Evolutionary conservation across 225 moss, liverwort and hornwort species (phyloP), one percentile per base, ranked within the genome.

Genomic region (Neckera pumila): DNA sequence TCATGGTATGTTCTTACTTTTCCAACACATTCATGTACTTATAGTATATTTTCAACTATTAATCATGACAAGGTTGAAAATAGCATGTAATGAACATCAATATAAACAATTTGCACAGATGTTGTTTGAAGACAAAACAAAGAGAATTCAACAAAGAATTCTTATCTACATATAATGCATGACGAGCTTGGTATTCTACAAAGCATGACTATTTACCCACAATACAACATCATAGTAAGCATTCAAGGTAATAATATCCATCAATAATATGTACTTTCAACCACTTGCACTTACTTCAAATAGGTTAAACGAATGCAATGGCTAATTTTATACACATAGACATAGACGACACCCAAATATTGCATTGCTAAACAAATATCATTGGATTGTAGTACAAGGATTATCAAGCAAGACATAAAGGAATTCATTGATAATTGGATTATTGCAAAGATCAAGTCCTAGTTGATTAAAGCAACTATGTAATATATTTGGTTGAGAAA

Each of bases 81-180:
- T 34, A 60, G 18, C 21, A 17, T 14, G 3, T 36, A 27, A 70
- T 40, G 6, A 85, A 33, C 59, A 79, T 64, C 10, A 76, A 13
- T 54, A 5, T 53, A 42, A 53, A 76, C 3, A 79, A 45, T 58
- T 53, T 49, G 7, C 10, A 71, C 22, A 79, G 2, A 21, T 7
- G 20, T 59, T 0, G 63, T 3, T 0, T 59, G 0, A 43, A 61
- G 43, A 67, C 5, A 43, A 76, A 73, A 53, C 4, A 75, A 11
- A 36, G 5, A 0, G 7, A 73, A 49, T 61, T 73, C 0, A 51
- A 0, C 14, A 11, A 38, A 22, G 0, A 25, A 45, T 1, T 74
- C 1, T 16, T 54, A 40, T 81, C 8, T 15, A 47, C 0, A 56
- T 43, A 21, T 19, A 5, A 30, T 76, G 19, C 0, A 54, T 1